Conservation (phyloP, 1,284 basidiomycete species). For the Thecaphora frezii region DNA sequence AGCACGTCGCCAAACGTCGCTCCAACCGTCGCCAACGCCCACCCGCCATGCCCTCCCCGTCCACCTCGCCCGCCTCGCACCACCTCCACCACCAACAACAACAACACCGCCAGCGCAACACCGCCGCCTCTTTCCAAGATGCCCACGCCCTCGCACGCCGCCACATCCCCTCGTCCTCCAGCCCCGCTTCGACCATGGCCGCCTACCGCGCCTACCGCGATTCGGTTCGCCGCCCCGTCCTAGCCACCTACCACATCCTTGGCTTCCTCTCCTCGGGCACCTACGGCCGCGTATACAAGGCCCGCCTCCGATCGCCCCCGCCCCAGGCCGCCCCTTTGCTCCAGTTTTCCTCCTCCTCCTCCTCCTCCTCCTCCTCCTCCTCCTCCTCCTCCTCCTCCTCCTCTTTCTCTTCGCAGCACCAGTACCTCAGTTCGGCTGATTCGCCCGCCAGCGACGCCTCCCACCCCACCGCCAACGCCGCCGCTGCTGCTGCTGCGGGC, state of each 20-base stretch:
- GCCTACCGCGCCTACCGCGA: constrained; percentile 51
- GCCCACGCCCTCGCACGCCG: constrained; percentile 24
- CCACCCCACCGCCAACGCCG: no score
- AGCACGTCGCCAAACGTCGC: no score
- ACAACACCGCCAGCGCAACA: no score
- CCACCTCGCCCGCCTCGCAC: no score
- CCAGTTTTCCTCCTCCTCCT: no score
- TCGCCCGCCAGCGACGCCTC: constrained; percentile 1
- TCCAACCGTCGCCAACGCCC: no score
- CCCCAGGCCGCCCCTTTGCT: no score
- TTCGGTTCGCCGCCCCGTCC: constrained; percentile 36
- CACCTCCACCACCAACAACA: no score
- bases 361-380: no score
- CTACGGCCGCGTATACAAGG: constrained; percentile 97
- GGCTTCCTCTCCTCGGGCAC: constrained; percentile 98
- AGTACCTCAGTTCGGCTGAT: constrained; percentile 9
- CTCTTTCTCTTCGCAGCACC: constrained; percentile 5
- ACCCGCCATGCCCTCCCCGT: no score
- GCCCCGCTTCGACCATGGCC: constrained; percentile 39
- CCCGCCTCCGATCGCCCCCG: constrained; percentile 62
- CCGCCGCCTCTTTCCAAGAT: neutral
- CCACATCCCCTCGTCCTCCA: constrained; percentile 23
- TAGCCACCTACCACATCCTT: constrained; percentile 73
- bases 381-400: no score
- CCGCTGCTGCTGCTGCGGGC: no score